Base-by-base conservation (phyloP, 1,139 yeast species). In the Pichia sp. region DNA sequence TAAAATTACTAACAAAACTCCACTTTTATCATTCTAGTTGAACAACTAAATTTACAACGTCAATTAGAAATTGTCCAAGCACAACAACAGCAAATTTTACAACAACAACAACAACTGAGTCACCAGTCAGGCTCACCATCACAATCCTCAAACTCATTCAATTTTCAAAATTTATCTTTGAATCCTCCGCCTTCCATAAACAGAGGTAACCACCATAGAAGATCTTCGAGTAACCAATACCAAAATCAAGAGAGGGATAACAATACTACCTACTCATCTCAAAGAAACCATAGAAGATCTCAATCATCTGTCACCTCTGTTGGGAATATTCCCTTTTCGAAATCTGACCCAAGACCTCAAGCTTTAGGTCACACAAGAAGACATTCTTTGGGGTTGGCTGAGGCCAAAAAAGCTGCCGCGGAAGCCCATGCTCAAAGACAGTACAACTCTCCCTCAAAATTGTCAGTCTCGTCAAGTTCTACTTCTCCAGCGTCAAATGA, bases 401-500 rank as follows among this genome's bases (percentile, higher is more conserved):
- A 92, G 64, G 98, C 98, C n/a, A 90, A 86, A 57, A 82, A 84
- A 55, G 97, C 97, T 4, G 98, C 98, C 16, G 96, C 96, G 7
- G 79, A 79, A 57, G 90, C 88, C 42, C 95, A 87, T 64, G 81
- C 83, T 3, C 71, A 77, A 62, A 66, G 79, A 59, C 65, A 69
- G 4, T 65, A 75, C 41, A 34, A 11, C 26, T 62, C 66, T 8
- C 65, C 65, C 27, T 54, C 64, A 10, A 56, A 74, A 43, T 53
- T 69, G 26, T 49, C 58, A 3, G 34, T 49, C 3, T 47, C 59
- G 3, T 56, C 64, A 27, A 55, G 63, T 5, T 49, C 62, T 2
- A 56, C 64, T 4, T 43, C 58, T 3, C 29, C 39, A 7, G 26
- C 4, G 29, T n/a, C 39, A 29, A 29, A 44, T 26, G 33, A 37